These are phyloP conservation scores for Botrytis fragariae DNA, from an alignment of 2,329 filamentous ascomycete genomes.

Conservation along the genomic window DNA sequence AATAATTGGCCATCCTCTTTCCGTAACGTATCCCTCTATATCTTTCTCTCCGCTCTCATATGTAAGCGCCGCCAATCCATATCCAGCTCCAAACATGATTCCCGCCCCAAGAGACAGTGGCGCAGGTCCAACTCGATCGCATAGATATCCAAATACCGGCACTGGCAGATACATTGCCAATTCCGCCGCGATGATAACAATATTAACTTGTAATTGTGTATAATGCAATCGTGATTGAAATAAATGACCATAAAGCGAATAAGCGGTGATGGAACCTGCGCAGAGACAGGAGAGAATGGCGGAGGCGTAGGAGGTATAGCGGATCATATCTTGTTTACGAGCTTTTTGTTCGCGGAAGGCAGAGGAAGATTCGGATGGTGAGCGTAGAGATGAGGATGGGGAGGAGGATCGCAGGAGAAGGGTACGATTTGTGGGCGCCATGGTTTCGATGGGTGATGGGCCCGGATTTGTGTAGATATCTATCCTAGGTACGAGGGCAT, in stretches of 20 bases:
- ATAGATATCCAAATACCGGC: constrained; percentile 82
- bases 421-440: constrained; percentile 14
- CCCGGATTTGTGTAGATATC: neutral
- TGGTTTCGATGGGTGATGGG: constrained; percentile 2
- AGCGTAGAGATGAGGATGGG: constrained; percentile 4
- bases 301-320: constrained; percentile 50
- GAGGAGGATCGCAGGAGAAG: constrained; percentile 17
- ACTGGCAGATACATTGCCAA: constrained; percentile 91
- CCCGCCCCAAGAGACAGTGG: constrained; percentile 72
- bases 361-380: constrained; percentile 6
- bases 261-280: constrained; percentile 88
- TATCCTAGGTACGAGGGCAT: constrained; percentile 2
- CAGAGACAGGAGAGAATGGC: constrained; percentile 64
- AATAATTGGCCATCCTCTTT: constrained; percentile 64
- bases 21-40: constrained; percentile 45
- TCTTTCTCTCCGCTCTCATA: constrained; percentile 59
- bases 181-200: constrained; percentile 81
- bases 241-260: constrained; percentile 88
- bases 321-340: constrained; percentile 30
- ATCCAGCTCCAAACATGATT: constrained; percentile 74
- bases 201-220: constrained; percentile 88
- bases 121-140: constrained; percentile 81
- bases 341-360: constrained; percentile 8
- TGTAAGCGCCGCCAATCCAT: constrained; percentile 75
- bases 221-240: constrained; percentile 87